Base-by-base conservation (phyloP, 768 basidiomycete genomes). In the Leccinum disarticulatum region DNA sequence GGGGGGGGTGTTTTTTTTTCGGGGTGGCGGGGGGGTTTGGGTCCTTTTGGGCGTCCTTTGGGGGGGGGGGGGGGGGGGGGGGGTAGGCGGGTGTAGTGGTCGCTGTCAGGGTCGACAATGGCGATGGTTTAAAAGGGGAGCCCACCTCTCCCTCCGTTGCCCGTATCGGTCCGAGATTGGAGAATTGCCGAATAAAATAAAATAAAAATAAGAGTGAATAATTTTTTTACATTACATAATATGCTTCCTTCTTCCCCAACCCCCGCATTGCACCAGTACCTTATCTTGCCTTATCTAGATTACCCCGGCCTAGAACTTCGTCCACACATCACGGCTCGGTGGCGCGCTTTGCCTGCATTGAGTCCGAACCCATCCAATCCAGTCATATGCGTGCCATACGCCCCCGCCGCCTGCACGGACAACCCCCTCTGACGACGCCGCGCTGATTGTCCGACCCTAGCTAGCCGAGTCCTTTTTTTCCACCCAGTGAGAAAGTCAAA, bases 121-220 rank as follows among this genome's bases (percentile, higher is more conserved):
- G 47, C 56, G 55, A 64, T 53, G 51, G 53, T 60, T 64, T 61
- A 59, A 53, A 33, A 53, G 36, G 48, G 33, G 43, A 31, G 46
- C 22, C 47, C 47, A 15, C 28, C 53, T 50, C 54, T 57, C 41
- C 59, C 57, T 62, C 68, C 63, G 66, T 49, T 33, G 55, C 17
- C 68, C 62, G 69, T 61, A 61, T 63, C 68, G 68, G 68, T 64
- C 68, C 68, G 68, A 68, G 58, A 63, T 56, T 47, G 61, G 53
- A 27, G 51, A 54, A 62, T 65, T 61, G 47, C 63, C 64, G 59
- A 36, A 53, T n/a, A 48, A 58, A 22, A 52, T 7, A 43, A 36
- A 36, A 5, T 7, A 38, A 53, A 43, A 57, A 61, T 27, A 33
- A 27, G 52, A 52, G n/a, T 31, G 30, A 57, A 30, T 22, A 14